phyloP scores from a whole-genome alignment of 352 stramenopile species.

The Bremia lactucae region DNA sequence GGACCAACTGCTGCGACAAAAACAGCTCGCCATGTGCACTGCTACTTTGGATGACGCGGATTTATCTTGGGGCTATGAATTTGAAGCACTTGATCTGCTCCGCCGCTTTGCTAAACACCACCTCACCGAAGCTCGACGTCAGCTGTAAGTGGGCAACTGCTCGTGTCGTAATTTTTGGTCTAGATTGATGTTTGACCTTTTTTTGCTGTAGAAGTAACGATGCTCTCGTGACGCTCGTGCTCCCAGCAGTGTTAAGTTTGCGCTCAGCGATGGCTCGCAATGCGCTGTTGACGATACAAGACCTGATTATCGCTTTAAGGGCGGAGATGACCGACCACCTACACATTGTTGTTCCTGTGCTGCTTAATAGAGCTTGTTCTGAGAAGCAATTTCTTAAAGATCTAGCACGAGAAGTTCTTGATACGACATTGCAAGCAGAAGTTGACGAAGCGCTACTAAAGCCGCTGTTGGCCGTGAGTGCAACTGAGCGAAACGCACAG shows the following conservation, averaged over 20 bases:
- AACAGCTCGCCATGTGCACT: constrained; percentile 3
- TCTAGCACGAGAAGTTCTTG: constrained; percentile 38
- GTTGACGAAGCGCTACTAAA: constrained; percentile 23
- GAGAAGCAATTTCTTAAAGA: constrained; percentile 73
- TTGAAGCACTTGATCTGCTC: constrained; percentile 32
- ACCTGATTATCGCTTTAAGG: constrained; percentile 31
- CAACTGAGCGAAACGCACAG: constrained; percentile 36
- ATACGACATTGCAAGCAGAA: constrained; percentile 24
- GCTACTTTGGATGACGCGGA: constrained; percentile 5
- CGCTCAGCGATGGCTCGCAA: constrained; percentile 58
- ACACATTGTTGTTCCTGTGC: constrained; percentile 35
- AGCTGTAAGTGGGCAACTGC: constrained; percentile 18
- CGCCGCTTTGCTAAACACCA: constrained; percentile 33
- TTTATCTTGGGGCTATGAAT: constrained; percentile 32
- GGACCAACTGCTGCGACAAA: constrained; percentile 20
- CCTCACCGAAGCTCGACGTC: constrained; percentile 12
- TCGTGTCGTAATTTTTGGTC: background rate
- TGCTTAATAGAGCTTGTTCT: constrained; percentile 40
- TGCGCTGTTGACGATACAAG: constrained; percentile 53
- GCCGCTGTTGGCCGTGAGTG: constrained; percentile 20
- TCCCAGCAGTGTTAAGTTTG: constrained; percentile 43
- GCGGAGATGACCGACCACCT: constrained; percentile 21
- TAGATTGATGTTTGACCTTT: constrained; percentile 1
- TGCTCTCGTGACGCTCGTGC: constrained; percentile 27
- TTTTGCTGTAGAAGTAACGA: constrained; percentile 14